phyloP scores from a whole-genome alignment of 1,139 yeast genomes.

The Saccharomyces hybrid region DNA sequence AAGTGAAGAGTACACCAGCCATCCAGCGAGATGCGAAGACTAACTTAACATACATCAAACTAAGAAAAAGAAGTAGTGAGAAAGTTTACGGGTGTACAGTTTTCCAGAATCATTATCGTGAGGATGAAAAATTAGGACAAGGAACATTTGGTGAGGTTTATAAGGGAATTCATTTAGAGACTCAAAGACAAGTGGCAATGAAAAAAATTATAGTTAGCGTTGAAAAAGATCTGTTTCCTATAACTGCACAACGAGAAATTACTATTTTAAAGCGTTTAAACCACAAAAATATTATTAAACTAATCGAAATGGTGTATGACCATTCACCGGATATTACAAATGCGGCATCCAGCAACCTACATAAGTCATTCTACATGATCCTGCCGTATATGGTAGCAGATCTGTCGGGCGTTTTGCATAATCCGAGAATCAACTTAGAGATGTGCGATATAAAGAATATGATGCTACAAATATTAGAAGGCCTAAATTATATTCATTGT shows the following conservation, averaged over 20 bases:
- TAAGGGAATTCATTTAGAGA: constrained; percentile 50
- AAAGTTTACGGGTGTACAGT: constrained; percentile 29
- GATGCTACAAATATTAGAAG: constrained; percentile 67
- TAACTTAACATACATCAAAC: constrained; percentile 23
- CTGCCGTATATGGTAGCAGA: constrained; percentile 93
- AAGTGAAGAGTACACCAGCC: constrained; percentile 29
- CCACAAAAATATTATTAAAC: constrained; percentile 65
- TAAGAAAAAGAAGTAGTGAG: constrained; percentile 22
- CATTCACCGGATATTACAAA: constrained; percentile 34
- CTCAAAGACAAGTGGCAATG: constrained; percentile 64
- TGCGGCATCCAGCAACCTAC: constrained; percentile 22
- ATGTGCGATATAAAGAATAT: constrained; percentile 75
- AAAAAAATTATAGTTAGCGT: constrained; percentile 78
- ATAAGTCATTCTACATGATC: constrained; percentile 63
- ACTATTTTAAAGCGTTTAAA: constrained; percentile 65
- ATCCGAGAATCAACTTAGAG: constrained; percentile 57
- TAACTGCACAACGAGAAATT: constrained; percentile 91
- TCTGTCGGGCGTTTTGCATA: constrained; percentile 83
- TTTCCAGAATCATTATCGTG: constrained; percentile 39
- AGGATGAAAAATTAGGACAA: constrained; percentile 70
- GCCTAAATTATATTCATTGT: constrained; percentile 76
- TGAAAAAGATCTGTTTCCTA: constrained; percentile 87
- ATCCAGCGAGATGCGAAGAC: constrained; percentile 24
- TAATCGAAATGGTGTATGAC: constrained; percentile 77
- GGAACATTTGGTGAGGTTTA: constrained; percentile 90